phyloP scores from a whole-genome alignment of 2,329 filamentous ascomycete species.

The Scopulariopsis brevicaulis region DNA sequence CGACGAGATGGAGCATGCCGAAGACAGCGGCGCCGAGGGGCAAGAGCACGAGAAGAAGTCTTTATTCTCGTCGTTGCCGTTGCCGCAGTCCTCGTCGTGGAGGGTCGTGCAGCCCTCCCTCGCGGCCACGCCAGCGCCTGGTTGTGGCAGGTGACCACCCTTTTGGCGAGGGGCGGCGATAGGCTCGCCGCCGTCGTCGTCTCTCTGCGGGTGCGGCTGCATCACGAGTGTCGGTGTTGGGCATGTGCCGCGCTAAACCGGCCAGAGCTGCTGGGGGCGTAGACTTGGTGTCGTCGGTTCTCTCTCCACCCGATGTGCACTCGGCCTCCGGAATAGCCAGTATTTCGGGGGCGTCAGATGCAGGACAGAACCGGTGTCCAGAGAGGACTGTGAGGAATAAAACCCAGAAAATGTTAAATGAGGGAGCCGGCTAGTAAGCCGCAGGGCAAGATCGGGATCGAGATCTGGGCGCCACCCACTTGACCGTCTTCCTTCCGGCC shows the following conservation, averaged over 20 bases:
- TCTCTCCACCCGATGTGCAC: not conserved
- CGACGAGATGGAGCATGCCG: not conserved
- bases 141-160: not conserved
- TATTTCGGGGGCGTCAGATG: not conserved
- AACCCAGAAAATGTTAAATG: not conserved
- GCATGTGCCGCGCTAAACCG: not conserved
- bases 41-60: slow-evolving; percentile 2
- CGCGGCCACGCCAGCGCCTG: not conserved
- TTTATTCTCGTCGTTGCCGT: not conserved
- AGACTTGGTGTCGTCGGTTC: not conserved
- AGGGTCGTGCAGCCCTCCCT: not conserved
- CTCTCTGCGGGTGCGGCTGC: not conserved
- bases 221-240: not conserved
- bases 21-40: not conserved
- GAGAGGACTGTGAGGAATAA: not conserved
- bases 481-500: not conserved
- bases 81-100: not conserved
- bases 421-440: not conserved
- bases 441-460: not conserved
- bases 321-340: not conserved
- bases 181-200: not conserved
- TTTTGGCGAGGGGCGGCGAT: not conserved
- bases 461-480: not conserved
- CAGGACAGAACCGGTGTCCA: not conserved
- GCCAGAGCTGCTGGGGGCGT: not conserved